phyloP scores from a whole-genome alignment of 352 stramenopile species.

The Phytophthora sp. region DNA sequence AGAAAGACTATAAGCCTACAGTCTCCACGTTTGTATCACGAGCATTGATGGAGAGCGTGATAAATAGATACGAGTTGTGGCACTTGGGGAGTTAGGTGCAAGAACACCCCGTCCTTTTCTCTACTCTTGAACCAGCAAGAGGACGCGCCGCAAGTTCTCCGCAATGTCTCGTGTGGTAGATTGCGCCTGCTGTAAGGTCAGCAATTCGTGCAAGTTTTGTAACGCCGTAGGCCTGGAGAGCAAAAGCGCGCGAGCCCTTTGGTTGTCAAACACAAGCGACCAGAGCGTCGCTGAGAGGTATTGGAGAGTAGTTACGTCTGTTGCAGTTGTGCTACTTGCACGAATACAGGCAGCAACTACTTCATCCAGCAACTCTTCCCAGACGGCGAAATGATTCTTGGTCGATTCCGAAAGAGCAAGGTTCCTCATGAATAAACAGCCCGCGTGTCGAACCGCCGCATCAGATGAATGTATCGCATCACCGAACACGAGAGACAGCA shows the following conservation, averaged over 20 bases:
- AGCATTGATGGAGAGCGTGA: background rate
- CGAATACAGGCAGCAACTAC: conserved; percentile 36
- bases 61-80: conserved; percentile 29
- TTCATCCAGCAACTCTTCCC: conserved; percentile 49
- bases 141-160: conserved; percentile 33
- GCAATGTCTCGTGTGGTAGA: conserved; percentile 10
- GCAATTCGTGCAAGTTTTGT: conserved; percentile 39
- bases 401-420: conserved; percentile 57
- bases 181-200: conserved; percentile 8
- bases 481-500: conserved; percentile 46
- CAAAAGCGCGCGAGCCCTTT: conserved; percentile 57
- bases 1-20: background rate
- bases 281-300: conserved; percentile 52
- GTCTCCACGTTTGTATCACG: conserved; percentile 3
- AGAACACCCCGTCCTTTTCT: background rate
- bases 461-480: conserved; percentile 52
- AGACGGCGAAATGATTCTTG: conserved; percentile 66
- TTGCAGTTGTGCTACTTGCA: background rate
- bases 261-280: conserved; percentile 71
- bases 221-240: conserved; percentile 34
- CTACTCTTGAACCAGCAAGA: conserved; percentile 37
- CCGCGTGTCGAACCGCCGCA: conserved; percentile 27
- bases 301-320: conserved; percentile 9
- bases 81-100: background rate
- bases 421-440: conserved; percentile 63